These are phyloP conservation scores for Exophiala lecanii-corni DNA, from an alignment of 2,329 filamentous ascomycete genomes.

Conservation along the genomic window DNA sequence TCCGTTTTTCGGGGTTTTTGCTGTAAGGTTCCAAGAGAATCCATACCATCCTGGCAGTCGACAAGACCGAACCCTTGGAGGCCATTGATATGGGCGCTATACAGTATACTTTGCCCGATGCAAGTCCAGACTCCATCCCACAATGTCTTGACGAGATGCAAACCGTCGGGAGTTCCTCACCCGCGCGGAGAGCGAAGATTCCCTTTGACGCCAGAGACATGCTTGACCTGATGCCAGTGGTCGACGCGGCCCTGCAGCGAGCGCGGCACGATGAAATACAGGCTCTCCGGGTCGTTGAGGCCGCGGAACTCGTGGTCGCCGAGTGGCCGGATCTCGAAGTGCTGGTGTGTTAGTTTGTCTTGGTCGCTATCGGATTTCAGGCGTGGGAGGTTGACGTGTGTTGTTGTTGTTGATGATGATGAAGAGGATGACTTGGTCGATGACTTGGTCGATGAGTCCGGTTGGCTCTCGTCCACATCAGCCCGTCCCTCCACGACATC, in stretches of 20 bases:
- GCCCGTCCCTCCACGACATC: slow-evolving; percentile 1
- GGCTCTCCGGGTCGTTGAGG: slow-evolving; percentile 16
- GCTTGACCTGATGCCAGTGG: slow-evolving; percentile 21
- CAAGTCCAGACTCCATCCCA: too few species aligned
- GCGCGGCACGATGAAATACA: slow-evolving; percentile 22
- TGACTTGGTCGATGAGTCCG: too few species aligned
- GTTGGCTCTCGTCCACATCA: not conserved
- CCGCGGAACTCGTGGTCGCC: slow-evolving; percentile 23
- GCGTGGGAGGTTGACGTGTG: slow-evolving; percentile 3
- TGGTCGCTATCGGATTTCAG: slow-evolving; percentile 12
- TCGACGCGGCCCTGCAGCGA: slow-evolving; percentile 20
- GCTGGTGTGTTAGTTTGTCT: slow-evolving; percentile 13
- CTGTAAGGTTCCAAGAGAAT: too few species aligned
- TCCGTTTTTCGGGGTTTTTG: too few species aligned
- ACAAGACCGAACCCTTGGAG: too few species aligned
- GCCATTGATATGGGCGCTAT: too few species aligned
- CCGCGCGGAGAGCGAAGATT: slow-evolving; percentile 9
- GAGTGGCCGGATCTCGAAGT: slow-evolving; percentile 18
- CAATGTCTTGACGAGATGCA: too few species aligned
- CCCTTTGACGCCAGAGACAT: slow-evolving; percentile 21
- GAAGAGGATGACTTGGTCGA: too few species aligned
- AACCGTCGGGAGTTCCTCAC: not conserved
- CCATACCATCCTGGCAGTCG: too few species aligned
- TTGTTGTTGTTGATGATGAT: too few species aligned
- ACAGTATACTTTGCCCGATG: too few species aligned